Percentiles rank a stretch among this genome's conserved stretches.
These are phyloP conservation scores for Lactarius evosmus DNA, from an alignment of 768 basidiomycete species.

Conservation along the genomic window DNA sequence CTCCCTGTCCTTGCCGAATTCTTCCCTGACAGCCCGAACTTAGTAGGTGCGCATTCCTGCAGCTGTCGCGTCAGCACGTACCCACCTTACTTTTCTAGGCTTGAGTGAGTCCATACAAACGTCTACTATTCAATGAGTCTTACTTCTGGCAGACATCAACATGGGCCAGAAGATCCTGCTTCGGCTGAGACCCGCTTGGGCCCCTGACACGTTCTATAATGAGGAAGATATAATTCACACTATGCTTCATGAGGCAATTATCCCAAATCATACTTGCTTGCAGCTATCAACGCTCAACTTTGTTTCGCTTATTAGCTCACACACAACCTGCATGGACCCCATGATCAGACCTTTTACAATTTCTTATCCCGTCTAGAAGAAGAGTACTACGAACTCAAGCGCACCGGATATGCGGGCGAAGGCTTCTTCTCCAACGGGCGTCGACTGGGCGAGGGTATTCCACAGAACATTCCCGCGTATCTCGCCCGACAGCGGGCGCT, in stretches of 20 bases:
- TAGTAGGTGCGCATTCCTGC: slow-evolving; percentile 56
- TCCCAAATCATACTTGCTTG: neutral
- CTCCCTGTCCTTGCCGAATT: slow-evolving; percentile 83
- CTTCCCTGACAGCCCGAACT: slow-evolving; percentile 68
- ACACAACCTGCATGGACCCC: slow-evolving; percentile 85
- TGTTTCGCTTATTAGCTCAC: slow-evolving; percentile 54
- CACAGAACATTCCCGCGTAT: slow-evolving; percentile 65
- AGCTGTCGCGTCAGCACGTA: no score
- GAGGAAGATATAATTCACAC: slow-evolving; percentile 74
- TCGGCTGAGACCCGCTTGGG: slow-evolving; percentile 69
- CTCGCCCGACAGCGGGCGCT: slow-evolving; percentile 65
- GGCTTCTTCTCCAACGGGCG: slow-evolving; percentile 82
- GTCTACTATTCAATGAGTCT: neutral
- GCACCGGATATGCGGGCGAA: slow-evolving; percentile 85
- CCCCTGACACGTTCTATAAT: slow-evolving; percentile 67
- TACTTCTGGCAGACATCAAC: slow-evolving; percentile 58
- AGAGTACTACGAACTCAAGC: slow-evolving; percentile 76
- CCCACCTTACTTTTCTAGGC: slow-evolving; percentile 17
- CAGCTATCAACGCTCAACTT: slow-evolving; percentile 7
- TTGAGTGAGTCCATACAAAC: slow-evolving; percentile 26
- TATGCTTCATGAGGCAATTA: slow-evolving; percentile 82
- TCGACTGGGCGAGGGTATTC: slow-evolving; percentile 61
- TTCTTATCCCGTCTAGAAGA: slow-evolving; percentile 70
- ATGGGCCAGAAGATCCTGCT: slow-evolving; percentile 79
- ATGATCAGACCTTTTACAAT: slow-evolving; percentile 82